Evolutionary conservation across 257 asterid genomes (phyloP), one percentile per base, ranked within the genome.

Genomic region (Haberlea rhodopensis): DNA sequence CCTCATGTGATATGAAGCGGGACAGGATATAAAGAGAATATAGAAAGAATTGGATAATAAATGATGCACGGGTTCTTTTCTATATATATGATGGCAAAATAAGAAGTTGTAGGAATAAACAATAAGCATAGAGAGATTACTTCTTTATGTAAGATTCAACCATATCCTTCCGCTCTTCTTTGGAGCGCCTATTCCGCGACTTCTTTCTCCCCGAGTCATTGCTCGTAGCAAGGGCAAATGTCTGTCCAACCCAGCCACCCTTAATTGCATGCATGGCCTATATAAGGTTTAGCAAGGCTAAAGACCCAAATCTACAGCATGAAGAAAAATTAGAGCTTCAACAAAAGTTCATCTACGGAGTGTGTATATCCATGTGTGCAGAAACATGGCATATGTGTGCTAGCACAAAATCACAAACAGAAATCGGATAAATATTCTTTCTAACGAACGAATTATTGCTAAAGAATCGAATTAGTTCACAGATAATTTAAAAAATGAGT

Each of bases 161-260:
- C 96, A 94, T 81, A 0, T 82, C 48, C 76, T 86, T 94, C 67
- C 99, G 77, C 83, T 94, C 97, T 78, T 87, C 92, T 69, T 94
- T 94, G 16, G 99, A 90, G 40, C 95, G 90, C 57, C 97, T 85
- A 70, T 81, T 83, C 74, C 99, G 82, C 20, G 95, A 67, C 67
- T 79, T 94, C 81, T 29, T 85, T 57, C 96, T 85, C 43, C 89
- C 87, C 0, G 92, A 69, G 28, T 85, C 97, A 68, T 71, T 78
- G 80, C 69, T 64, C 31, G 85, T 19, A 63, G 92, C 85, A 66
- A 84, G 77, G 48, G 96, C 96, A 79, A 84, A 82, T 65, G 85
- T 79, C 74, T 82, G 95, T 67, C 90, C 97, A 25, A 67, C 65
- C 91, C 87, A 87, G 62, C 84, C 79, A 71, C 82, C 83, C 69